Percentiles rank a stretch among this genome's conserved stretches.
Evolutionary conservation across 2,329 filamentous ascomycete genomes (phyloP).

Genomic region (Sporothrix curviconia): DNA sequence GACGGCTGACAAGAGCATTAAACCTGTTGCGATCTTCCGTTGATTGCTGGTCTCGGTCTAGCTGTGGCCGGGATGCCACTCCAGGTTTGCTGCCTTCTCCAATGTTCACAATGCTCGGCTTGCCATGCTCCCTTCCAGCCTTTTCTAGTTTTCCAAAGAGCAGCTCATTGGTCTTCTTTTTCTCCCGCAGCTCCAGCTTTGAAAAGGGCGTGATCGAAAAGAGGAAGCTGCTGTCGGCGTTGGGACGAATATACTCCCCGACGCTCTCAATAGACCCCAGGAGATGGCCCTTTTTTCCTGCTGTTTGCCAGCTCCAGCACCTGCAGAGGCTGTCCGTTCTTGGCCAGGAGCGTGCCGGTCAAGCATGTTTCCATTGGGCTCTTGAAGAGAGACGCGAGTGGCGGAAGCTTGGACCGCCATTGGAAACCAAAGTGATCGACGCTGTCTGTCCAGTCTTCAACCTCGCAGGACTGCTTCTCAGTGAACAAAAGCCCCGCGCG

Average conservation of each 20-base stretch:
- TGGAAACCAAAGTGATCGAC: background rate
- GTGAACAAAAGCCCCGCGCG: too few species aligned
- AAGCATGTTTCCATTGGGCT: background rate
- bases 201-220: slow-evolving; percentile 16
- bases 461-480: too few species aligned
- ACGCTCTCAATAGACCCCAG: slow-evolving; percentile 4
- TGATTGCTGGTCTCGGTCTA: background rate
- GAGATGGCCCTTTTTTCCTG: background rate
- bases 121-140: background rate
- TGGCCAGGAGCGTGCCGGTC: background rate
- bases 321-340: background rate
- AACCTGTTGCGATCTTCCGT: slow-evolving; percentile 13
- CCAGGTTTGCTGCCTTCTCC: too few species aligned
- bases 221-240: slow-evolving; percentile 2
- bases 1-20: slow-evolving; percentile 13
- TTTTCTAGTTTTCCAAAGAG: slow-evolving; percentile 9
- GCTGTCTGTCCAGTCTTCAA: too few species aligned
- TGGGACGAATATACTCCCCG: slow-evolving; percentile 1
- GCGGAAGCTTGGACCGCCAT: background rate
- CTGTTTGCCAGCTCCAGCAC: slow-evolving; percentile 6
- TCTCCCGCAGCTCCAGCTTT: background rate
- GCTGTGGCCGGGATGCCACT: too few species aligned
- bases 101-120: too few species aligned
- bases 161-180: background rate
- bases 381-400: background rate